These are phyloP conservation scores for Eustoma russellianum DNA, from an alignment of 257 asterid genomes.

Conservation along the genomic window DNA sequence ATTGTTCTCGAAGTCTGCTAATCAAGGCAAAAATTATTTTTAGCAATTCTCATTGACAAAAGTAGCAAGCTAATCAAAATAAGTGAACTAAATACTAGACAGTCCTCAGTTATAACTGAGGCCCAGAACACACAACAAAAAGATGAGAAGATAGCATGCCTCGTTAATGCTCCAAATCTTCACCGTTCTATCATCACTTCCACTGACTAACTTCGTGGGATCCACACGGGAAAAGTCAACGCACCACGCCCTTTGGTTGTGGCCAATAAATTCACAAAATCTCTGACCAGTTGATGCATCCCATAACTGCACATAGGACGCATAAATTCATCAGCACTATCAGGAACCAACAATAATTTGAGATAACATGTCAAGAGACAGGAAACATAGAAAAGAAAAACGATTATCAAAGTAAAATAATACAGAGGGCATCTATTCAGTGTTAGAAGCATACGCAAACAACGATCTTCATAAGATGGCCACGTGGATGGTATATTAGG, in stretches of 20 bases:
- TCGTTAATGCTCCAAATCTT: slow-evolving; percentile 88
- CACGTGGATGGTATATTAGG: too few relatives aligned
- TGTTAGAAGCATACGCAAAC: too few relatives aligned
- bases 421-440: too few relatives aligned
- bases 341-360: neutral
- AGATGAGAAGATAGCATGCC: slow-evolving; percentile 33
- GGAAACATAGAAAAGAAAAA: neutral
- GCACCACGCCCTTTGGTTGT: slow-evolving; percentile 89
- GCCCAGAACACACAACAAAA: slow-evolving; percentile 4
- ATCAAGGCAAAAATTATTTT: too few relatives aligned
- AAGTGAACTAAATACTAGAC: too few relatives aligned
- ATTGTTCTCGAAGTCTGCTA: too few relatives aligned
- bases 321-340: slow-evolving; percentile 6
- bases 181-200: slow-evolving; percentile 87
- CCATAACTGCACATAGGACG: slow-evolving; percentile 64
- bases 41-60: too few relatives aligned
- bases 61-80: too few relatives aligned
- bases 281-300: slow-evolving; percentile 82
- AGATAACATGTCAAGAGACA: neutral
- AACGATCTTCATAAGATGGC: too few relatives aligned
- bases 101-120: neutral
- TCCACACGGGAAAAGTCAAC: slow-evolving; percentile 79
- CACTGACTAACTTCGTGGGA: slow-evolving; percentile 81
- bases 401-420: too few relatives aligned
- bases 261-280: slow-evolving; percentile 53